phyloP scores from a whole-genome alignment of 441 rosid species.

The Gossypium trilobum region DNA sequence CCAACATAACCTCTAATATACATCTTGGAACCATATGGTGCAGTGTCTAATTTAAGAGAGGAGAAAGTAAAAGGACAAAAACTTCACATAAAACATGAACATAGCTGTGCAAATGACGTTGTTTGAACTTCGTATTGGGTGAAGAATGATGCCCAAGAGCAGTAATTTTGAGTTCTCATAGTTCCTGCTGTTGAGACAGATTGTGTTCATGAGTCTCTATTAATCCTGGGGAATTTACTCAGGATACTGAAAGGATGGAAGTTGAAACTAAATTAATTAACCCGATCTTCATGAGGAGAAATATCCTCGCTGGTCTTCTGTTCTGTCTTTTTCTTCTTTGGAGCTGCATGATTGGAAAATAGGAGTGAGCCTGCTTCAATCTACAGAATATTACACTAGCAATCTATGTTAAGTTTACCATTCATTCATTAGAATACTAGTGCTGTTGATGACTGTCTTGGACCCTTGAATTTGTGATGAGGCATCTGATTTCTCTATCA shows the following conservation, averaged over 20 bases:
- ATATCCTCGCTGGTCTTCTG: slow-evolving; percentile 20
- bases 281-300: slow-evolving; percentile 28
- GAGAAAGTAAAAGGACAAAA: background rate
- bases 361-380: slow-evolving; percentile 12
- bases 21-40: background rate
- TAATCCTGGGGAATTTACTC: slow-evolving; percentile 1
- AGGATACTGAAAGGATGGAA: background rate
- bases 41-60: background rate
- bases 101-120: background rate
- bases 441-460: slow-evolving; percentile 12
- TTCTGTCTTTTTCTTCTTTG: slow-evolving; percentile 16
- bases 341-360: slow-evolving; percentile 31
- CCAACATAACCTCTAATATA: background rate
- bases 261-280: background rate
- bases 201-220: background rate
- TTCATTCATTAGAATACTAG: slow-evolving; percentile 19
- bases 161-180: background rate
- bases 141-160: background rate
- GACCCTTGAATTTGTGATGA: slow-evolving; percentile 21
- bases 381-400: background rate
- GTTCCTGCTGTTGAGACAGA: background rate
- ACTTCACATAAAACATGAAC: background rate
- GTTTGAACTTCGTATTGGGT: background rate
- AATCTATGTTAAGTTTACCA: slow-evolving; percentile 25
- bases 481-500: slow-evolving; percentile 37